phyloP scores from a whole-genome alignment of 106 monocot genomes.

The Acanthochlamys bracteata region DNA sequence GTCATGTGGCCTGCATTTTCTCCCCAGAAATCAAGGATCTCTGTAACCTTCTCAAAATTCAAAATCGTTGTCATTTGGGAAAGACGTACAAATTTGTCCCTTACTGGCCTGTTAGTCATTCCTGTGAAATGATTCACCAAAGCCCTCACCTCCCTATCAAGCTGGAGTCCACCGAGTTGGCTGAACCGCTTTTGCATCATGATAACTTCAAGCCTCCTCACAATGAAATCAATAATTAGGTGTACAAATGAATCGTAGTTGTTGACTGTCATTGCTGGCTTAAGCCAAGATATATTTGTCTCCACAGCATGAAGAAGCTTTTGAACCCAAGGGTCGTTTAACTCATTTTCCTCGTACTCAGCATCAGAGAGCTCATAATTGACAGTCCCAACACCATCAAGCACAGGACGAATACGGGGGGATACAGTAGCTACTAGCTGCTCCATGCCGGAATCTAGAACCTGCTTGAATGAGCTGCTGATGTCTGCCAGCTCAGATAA shows the following conservation, averaged over 20 bases:
- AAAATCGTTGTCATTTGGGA: conserved; percentile 88
- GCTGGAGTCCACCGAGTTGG: conserved; percentile 86
- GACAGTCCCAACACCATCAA: conserved; percentile 77
- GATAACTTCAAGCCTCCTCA: conserved; percentile 87
- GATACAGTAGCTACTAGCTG: conserved; percentile 56
- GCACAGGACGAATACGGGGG: conserved; percentile 75
- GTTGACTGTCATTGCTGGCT: conserved; percentile 60
- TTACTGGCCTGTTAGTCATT: conserved; percentile 84
- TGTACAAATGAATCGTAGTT: conserved; percentile 79
- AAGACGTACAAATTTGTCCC: conserved; percentile 89
- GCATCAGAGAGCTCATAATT: conserved; percentile 86
- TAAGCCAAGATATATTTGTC: conserved; percentile 61
- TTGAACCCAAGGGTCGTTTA: conserved; percentile 95
- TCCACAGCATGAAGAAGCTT: conserved; percentile 74
- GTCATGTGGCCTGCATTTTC: conserved; percentile 96
- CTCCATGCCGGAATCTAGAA: conserved; percentile 59
- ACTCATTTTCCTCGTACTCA: conserved; percentile 89
- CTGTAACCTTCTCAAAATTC: conserved; percentile 87
- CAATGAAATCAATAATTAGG: conserved; percentile 84
- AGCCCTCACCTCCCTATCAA: conserved; percentile 88
- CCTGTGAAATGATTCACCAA: conserved; percentile 87
- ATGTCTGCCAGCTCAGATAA: conserved; percentile 81
- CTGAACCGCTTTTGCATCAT: conserved; percentile 98
- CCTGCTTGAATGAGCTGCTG: conserved; percentile 51
- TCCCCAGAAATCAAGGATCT: conserved; percentile 97